These are phyloP conservation scores for Boletus edulis DNA, from an alignment of 768 basidiomycete species.

Conservation along the genomic window DNA sequence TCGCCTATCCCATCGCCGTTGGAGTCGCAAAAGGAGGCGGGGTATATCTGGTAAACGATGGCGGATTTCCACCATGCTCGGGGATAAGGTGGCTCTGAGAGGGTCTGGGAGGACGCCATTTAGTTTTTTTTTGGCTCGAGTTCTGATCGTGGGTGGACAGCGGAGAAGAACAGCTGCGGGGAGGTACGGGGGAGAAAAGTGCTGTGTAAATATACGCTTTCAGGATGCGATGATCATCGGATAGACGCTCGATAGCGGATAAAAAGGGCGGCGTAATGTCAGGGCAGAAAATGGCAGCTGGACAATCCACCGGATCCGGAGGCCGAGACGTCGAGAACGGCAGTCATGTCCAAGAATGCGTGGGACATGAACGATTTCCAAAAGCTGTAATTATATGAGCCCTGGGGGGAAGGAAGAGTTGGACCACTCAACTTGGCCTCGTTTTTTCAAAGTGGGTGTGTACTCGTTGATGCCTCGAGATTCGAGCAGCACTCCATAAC, in stretches of 20 bases:
- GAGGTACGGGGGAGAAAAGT: slow-evolving; percentile 10
- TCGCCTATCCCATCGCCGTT: slow-evolving; percentile 72
- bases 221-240: slow-evolving; percentile 9
- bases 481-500: slow-evolving; percentile 6
- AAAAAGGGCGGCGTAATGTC: background rate
- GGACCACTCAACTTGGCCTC: slow-evolving; percentile 16
- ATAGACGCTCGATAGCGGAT: slow-evolving; percentile 7
- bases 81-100: slow-evolving; percentile 20
- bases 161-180: slow-evolving; percentile 11
- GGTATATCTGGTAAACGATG: slow-evolving; percentile 68
- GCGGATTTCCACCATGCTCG: slow-evolving; percentile 58
- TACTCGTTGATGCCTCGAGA: slow-evolving; percentile 22
- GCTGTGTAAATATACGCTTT: slow-evolving; percentile 4
- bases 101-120: slow-evolving; percentile 2
- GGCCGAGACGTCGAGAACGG: background rate
- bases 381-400: slow-evolving; percentile 2
- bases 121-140: background rate
- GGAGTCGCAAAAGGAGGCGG: slow-evolving; percentile 68
- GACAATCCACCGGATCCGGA: background rate
- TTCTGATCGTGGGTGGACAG: background rate
- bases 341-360: too few species aligned
- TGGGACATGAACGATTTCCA: background rate
- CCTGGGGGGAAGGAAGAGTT: slow-evolving; percentile 12
- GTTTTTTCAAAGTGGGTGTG: slow-evolving; percentile 7
- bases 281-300: background rate